These are phyloP conservation scores for Leccinum subtestaceum DNA, from an alignment of 768 basidiomycete genomes.

Conservation along the genomic window DNA sequence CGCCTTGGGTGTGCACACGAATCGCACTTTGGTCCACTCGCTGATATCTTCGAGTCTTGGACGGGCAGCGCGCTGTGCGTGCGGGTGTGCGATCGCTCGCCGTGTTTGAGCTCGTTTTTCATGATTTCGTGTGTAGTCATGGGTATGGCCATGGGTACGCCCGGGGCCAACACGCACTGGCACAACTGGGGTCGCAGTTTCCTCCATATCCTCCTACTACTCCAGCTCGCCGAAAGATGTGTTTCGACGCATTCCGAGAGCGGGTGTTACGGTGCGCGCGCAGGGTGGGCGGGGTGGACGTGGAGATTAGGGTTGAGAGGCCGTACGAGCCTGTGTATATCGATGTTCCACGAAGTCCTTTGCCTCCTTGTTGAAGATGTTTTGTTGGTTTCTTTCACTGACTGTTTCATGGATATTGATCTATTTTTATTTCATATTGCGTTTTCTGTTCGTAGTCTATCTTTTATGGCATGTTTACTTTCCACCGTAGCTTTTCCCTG, in stretches of 20 bases:
- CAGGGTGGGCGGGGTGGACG: constrained; percentile 21
- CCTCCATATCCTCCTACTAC: background rate
- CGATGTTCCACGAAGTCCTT: constrained; percentile 2
- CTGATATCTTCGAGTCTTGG: constrained; percentile 17
- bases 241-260: constrained; percentile 21
- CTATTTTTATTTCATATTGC: background rate
- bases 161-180: background rate
- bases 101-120: constrained; percentile 22
- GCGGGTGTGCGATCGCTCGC: constrained; percentile 12
- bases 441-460: too few species aligned
- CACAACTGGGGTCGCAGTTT: background rate
- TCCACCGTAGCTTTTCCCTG: too few species aligned
- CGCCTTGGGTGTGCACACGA: constrained; percentile 25
- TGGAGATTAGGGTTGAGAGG: constrained; percentile 24
- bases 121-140: constrained; percentile 20
- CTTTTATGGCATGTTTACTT: too few species aligned
- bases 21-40: constrained; percentile 13
- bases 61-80: constrained; percentile 10
- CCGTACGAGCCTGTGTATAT: constrained; percentile 28
- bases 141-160: background rate
- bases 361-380: background rate
- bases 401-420: too few species aligned
- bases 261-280: constrained; percentile 23
- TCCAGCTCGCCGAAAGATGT: constrained; percentile 1
- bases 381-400: too few species aligned